phyloP scores from a whole-genome alignment of 768 basidiomycete species.

The Auricularia heimuer region DNA sequence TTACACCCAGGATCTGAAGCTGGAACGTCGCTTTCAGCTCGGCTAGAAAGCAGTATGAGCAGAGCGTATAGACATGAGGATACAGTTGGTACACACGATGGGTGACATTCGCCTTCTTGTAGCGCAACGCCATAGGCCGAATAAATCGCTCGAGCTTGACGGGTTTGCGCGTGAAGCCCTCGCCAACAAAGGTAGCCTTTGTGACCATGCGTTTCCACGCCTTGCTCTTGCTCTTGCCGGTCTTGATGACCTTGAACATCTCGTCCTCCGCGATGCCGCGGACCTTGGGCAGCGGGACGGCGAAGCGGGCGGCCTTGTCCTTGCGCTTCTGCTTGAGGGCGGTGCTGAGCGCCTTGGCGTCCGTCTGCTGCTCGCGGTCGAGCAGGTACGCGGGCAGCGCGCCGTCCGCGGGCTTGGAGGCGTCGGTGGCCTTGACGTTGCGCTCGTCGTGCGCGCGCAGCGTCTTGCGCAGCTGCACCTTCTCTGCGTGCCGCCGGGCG shows the following conservation, averaged over 20 bases:
- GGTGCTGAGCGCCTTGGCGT: slow-evolving; percentile 90
- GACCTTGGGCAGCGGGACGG: slow-evolving; percentile 94
- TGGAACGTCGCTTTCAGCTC: slow-evolving; percentile 99
- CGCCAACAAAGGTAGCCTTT: slow-evolving; percentile 98
- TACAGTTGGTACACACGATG: slow-evolving; percentile 38
- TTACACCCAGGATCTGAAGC: slow-evolving; percentile 96
- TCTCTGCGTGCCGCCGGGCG: slow-evolving; percentile 91
- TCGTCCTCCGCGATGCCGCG: slow-evolving; percentile 98
- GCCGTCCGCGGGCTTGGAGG: slow-evolving; percentile 69
- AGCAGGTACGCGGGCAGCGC: slow-evolving; percentile 93
- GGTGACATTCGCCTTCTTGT: slow-evolving; percentile 97
- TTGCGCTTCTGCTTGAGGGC: slow-evolving; percentile 98
- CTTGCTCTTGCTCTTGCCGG: slow-evolving; percentile 92
- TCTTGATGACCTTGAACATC: slow-evolving; percentile 99
- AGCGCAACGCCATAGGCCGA: slow-evolving; percentile 92
- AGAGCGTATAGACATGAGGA: no score
- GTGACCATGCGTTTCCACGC: slow-evolving; percentile 99
- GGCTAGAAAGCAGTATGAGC: slow-evolving; percentile 19
- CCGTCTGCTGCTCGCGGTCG: slow-evolving; percentile 95
- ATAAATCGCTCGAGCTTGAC: slow-evolving; percentile 99
- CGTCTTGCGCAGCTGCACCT: slow-evolving; percentile 98
- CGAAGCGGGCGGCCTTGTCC: slow-evolving; percentile 97
- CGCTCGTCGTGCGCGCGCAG: slow-evolving; percentile 99
- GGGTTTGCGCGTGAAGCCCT: slow-evolving; percentile 95
- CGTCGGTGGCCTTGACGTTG: slow-evolving; percentile 89